These are phyloP conservation scores for Aphanomyces cochlioides DNA, from an alignment of 352 stramenopile genomes.

Conservation along the genomic window DNA sequence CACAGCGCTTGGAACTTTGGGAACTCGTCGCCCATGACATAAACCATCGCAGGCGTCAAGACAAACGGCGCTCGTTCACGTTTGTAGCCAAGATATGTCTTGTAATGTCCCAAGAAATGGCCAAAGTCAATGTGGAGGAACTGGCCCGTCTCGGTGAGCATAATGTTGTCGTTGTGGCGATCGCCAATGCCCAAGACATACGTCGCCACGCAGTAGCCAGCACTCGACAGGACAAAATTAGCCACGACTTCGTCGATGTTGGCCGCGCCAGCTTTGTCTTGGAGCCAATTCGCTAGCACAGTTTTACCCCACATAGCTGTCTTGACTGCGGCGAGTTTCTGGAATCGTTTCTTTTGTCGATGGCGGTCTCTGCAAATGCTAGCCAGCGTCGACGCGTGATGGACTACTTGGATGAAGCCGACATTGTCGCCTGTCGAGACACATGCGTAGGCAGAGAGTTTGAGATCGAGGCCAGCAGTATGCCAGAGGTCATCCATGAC, in stretches of 20 bases:
- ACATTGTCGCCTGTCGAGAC: conserved; percentile 83
- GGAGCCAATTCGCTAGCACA: conserved; percentile 69
- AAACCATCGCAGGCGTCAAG: conserved; percentile 88
- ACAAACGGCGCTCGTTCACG: conserved; percentile 88
- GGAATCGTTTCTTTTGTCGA: conserved; percentile 46
- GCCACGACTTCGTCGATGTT: conserved; percentile 49
- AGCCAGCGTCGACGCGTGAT: conserved; percentile 82
- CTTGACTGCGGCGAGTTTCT: conserved; percentile 64
- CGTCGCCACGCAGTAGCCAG: conserved; percentile 91
- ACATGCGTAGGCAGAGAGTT: conserved; percentile 81
- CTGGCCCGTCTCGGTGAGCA: conserved; percentile 90
- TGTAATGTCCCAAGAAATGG: conserved; percentile 95
- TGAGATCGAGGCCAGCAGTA: conserved; percentile 76
- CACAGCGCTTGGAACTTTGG: conserved; percentile 64
- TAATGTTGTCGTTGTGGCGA: conserved; percentile 94
- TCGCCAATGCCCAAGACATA: conserved; percentile 93
- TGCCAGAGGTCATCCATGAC: conserved; percentile 91
- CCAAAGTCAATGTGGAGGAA: conserved; percentile 97
- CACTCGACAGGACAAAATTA: conserved; percentile 86
- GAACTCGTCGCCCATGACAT: conserved; percentile 80
- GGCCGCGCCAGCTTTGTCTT: neutral
- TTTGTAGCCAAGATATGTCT: conserved; percentile 89
- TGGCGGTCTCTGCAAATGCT: conserved; percentile 81
- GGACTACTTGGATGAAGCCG: conserved; percentile 88
- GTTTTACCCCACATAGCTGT: conserved; percentile 58